A percentile compares a stretch with the other conserved stretches of the same genome.
Conservation (phyloP, 192 early-diverging fungal genomes). For the Linnemannia exigua region DNA sequence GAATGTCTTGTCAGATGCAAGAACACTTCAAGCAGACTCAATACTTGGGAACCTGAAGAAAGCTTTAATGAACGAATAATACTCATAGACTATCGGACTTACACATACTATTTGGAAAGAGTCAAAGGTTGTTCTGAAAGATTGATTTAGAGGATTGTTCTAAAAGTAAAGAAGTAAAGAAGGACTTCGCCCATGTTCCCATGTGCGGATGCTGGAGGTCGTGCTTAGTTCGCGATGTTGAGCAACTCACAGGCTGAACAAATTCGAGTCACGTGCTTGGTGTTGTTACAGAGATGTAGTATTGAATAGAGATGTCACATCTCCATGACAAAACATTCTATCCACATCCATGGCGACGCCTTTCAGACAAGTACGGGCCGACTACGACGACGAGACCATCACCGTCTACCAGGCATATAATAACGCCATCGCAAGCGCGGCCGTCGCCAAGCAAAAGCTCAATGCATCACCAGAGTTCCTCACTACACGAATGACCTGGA, state of each 20-base stretch:
- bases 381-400: slow-evolving; percentile 46
- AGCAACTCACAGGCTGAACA: not conserved
- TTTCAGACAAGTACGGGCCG: slow-evolving; percentile 48
- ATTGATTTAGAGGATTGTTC: slow-evolving; percentile 5
- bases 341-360: slow-evolving; percentile 19
- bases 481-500: slow-evolving; percentile 61
- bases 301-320: slow-evolving; percentile 1
- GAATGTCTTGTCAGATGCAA: too few species aligned
- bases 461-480: slow-evolving; percentile 52
- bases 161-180: slow-evolving; percentile 14
- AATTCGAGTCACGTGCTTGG: not conserved
- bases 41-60: too few species aligned
- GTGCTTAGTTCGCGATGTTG: slow-evolving; percentile 11
- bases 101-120: not conserved
- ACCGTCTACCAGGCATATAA: slow-evolving; percentile 63
- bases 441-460: slow-evolving; percentile 56
- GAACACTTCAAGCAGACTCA: too few species aligned
- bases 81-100: too few species aligned
- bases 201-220: slow-evolving; percentile 8
- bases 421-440: slow-evolving; percentile 45
- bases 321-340: slow-evolving; percentile 16
- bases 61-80: too few species aligned
- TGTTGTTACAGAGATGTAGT: slow-evolving; percentile 2
- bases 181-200: slow-evolving; percentile 13
- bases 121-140: not conserved